Evolutionary conservation across 805 yeast species (phyloP).

Genomic region (Ogataea corticis): DNA sequence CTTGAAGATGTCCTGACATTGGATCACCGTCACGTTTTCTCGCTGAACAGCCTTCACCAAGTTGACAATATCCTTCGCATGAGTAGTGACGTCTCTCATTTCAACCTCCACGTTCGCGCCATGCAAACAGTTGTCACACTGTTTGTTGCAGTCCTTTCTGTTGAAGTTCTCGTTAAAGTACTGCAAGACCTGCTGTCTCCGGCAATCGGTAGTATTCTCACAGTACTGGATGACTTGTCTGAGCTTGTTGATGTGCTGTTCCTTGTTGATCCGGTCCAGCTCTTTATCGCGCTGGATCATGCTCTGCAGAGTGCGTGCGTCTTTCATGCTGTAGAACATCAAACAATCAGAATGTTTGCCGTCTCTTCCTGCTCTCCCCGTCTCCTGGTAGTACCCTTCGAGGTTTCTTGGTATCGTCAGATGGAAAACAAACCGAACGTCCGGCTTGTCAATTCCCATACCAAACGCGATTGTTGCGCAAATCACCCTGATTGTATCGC

Average conservation of each 20-base stretch:
- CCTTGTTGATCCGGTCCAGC: conserved; percentile 61
- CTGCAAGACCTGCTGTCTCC: conserved; percentile 84
- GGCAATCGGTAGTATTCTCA: conserved; percentile 86
- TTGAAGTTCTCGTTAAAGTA: conserved; percentile 87
- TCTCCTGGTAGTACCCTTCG: conserved; percentile 97
- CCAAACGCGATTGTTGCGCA: conserved; percentile 99
- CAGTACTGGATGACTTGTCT: conserved; percentile 88
- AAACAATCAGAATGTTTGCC: conserved; percentile 81
- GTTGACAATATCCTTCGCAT: conserved; percentile 57
- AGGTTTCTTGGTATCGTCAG: conserved; percentile 83
- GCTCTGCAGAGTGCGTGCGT: conserved; percentile 72
- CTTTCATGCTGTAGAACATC: conserved; percentile 77
- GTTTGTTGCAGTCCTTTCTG: conserved; percentile 58
- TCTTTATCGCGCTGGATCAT: conserved; percentile 79
- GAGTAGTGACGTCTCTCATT: conserved; percentile 65
- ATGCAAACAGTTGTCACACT: conserved; percentile 84
- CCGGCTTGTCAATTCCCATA: conserved; percentile 98
- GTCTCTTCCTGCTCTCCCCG: conserved; percentile 98
- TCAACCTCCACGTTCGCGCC: conserved; percentile 42
- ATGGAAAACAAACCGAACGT: conserved; percentile 90
- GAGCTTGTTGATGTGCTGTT: conserved; percentile 73
- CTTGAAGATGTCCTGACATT: conserved; percentile 79
- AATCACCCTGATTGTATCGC: conserved; percentile 66
- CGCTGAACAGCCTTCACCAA: conserved; percentile 58
- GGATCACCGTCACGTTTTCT: conserved; percentile 68